Base-by-base conservation (phyloP, 1,139 yeast species). In the Suhomyces yuchorum region DNA sequence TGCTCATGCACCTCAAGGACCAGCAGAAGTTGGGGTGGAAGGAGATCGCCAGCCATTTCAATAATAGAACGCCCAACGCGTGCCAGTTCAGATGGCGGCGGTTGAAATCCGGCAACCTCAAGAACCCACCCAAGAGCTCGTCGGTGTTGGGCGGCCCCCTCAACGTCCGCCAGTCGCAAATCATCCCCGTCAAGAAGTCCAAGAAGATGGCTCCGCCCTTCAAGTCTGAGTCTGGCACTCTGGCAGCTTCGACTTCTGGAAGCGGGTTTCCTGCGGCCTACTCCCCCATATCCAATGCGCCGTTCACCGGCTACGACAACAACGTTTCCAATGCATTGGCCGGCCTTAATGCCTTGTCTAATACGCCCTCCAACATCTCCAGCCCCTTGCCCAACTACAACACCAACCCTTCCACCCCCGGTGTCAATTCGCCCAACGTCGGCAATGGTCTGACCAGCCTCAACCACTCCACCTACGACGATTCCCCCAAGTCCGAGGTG, bases 51-150 rank as follows among this genome's bases (percentile, higher is more conserved):
- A 74, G 81, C 47, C 81, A 84, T 58, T 85, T 85, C 64, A 74
- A 73, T 45, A 81, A 82, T 62, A 70, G 92, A 65, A 85, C 91
- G 1, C 87, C 90, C 36, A 85, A 85, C 59, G 91, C 91, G 3
- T 85, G 91, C 56, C 92, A 85, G 65, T 85, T 85, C 58, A 75
- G 92, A 59, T 85, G 92, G 92, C 76, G 92, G 65, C 66, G 92
- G 50, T 72, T 87, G 50, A 81, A 82, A 63, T 77, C 82, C 11
- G 88, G 88, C 1, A 81, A 81, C 55, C 68, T 83, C 57, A 84
- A 83, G 65, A 75, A 75, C 55, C 79, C 80, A 8, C 81, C 84
- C 4, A 77, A 77, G 53, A 71, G 76, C 42, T 75, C 73, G 3
- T 66, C 70, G 3, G 58, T 57, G 4, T 45, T 54, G 41, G 63